Evolutionary conservation across 345 rosid genomes (phyloP).

Genomic region (Camelina hispida): DNA sequence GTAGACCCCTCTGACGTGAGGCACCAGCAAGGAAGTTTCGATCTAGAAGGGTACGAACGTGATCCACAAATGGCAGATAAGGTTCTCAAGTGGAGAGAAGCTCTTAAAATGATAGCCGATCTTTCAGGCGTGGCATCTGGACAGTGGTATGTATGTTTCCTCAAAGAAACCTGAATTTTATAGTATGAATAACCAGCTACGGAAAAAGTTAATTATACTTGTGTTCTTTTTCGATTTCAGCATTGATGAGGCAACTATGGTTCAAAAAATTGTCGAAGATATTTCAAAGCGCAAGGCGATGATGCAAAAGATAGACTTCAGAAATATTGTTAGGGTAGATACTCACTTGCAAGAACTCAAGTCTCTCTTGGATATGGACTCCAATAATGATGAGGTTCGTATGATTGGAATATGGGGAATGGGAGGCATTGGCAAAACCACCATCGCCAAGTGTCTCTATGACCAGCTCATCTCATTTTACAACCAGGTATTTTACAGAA

Average conservation of each 20-base stretch:
- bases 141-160: too few relatives aligned
- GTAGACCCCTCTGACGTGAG: too few relatives aligned
- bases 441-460: not conserved
- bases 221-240: not conserved
- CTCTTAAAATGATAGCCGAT: too few relatives aligned
- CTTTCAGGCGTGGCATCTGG: too few relatives aligned
- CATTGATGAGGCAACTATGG: slow-evolving; percentile 32
- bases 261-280: not conserved
- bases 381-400: not conserved
- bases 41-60: too few relatives aligned
- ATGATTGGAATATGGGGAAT: slow-evolving; percentile 8
- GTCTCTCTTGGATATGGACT: not conserved
- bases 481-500: not conserved
- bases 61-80: too few relatives aligned
- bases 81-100: too few relatives aligned
- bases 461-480: not conserved
- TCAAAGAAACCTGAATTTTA: too few relatives aligned
- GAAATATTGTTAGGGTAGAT: slow-evolving; percentile 3
- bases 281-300: slow-evolving; percentile 12
- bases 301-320: not conserved
- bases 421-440: slow-evolving; percentile 6
- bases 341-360: slow-evolving; percentile 10
- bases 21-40: too few relatives aligned
- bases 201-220: too few relatives aligned
- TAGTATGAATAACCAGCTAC: too few relatives aligned